Conservation (phyloP, 75 land plant genomes). For the Adiantum capillusveneris region DNA sequence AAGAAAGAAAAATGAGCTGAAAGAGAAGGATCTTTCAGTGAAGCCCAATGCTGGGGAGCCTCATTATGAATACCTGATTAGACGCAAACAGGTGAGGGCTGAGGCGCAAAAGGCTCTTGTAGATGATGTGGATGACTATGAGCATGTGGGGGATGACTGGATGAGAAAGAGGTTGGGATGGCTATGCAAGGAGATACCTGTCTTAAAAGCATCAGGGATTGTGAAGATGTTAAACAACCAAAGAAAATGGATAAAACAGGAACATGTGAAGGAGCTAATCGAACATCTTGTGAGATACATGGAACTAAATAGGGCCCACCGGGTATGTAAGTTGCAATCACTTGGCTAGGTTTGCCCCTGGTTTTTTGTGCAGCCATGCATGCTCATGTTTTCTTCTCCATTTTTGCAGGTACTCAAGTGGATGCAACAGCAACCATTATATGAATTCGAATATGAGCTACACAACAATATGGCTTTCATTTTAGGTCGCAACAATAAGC, state of each 20-base stretch:
- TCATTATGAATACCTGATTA: neutral
- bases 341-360: no score
- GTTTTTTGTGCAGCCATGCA: no score
- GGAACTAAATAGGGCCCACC: conserved; percentile 53
- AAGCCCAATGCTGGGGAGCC: conserved; percentile 1
- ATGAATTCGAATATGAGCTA: conserved; percentile 65
- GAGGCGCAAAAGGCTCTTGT: neutral
- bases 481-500: conserved; percentile 62
- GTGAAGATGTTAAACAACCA: conserved; percentile 69
- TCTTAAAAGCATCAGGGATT: conserved; percentile 42
- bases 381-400: neutral
- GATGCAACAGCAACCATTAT: conserved; percentile 84
- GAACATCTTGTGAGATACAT: conserved; percentile 58
- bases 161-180: conserved; percentile 66
- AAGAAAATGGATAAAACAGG: conserved; percentile 67
- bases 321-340: conserved; percentile 30
- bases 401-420: conserved; percentile 72
- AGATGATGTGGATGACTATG: conserved; percentile 40
- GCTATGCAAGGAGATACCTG: conserved; percentile 86
- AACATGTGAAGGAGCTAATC: conserved; percentile 58
- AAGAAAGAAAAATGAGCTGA: neutral
- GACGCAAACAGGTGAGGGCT: neutral
- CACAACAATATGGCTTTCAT: conserved; percentile 72
- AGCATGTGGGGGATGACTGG: conserved; percentile 71
- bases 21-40: conserved; percentile 3